Evolutionary conservation across 805 yeast genomes (phyloP).

Genomic region (Ogataea ganodermae): DNA sequence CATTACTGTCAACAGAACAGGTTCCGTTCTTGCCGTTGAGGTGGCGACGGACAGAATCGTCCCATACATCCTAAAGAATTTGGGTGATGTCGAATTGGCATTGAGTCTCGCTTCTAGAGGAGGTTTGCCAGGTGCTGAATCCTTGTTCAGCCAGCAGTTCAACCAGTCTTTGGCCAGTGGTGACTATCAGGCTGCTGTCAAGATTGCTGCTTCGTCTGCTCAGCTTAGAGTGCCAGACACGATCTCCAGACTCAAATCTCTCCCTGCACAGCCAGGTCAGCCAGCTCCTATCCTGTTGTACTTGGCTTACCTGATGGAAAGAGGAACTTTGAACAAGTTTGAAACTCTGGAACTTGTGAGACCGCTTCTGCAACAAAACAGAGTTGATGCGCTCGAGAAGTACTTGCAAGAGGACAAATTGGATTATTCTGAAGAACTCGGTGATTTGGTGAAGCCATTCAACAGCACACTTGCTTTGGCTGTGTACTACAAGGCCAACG

Average conservation of each 20-base stretch:
- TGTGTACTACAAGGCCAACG: constrained; percentile 80
- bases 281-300: constrained; percentile 93
- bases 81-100: constrained; percentile 85
- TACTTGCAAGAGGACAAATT: constrained; percentile 95
- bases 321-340: constrained; percentile 86
- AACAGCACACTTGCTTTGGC: constrained; percentile 87
- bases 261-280: constrained; percentile 92
- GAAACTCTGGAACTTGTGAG: constrained; percentile 94
- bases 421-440: constrained; percentile 94
- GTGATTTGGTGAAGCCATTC: constrained; percentile 89
- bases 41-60: constrained; percentile 80
- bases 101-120: constrained; percentile 90
- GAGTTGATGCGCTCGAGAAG: constrained; percentile 90
- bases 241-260: constrained; percentile 84
- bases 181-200: constrained; percentile 90
- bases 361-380: constrained; percentile 94
- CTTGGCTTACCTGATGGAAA: constrained; percentile 86
- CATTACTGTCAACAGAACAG: constrained; percentile 89
- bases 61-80: constrained; percentile 83
- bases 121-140: constrained; percentile 96
- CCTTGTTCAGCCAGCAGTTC: constrained; percentile 86
- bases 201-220: constrained; percentile 93
- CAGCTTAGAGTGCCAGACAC: constrained; percentile 93
- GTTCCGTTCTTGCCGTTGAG: constrained; percentile 93
- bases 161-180: constrained; percentile 81